phyloP scores from a whole-genome alignment of 495 filamentous ascomycete species.

The Penicillium pancosmium region DNA sequence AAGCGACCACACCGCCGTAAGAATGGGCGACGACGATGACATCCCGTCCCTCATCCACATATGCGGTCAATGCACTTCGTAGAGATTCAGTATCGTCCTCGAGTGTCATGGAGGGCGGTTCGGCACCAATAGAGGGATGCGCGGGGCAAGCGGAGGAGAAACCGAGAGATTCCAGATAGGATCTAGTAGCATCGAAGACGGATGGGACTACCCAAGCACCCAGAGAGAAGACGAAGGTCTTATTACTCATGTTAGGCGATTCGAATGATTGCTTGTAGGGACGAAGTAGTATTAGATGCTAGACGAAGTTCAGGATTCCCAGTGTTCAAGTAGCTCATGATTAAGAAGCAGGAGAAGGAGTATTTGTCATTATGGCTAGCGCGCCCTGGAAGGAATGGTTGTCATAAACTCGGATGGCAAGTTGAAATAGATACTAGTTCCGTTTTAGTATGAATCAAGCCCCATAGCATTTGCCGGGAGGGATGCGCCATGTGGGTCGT shows the following conservation, averaged over 20 bases:
- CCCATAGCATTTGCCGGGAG: not conserved
- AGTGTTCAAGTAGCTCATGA: not conserved
- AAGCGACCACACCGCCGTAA: conserved; percentile 52
- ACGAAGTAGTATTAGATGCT: not conserved
- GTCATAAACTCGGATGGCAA: not conserved
- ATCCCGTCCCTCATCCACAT: conserved; percentile 42
- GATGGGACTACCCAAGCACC: conserved; percentile 49
- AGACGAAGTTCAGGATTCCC: not conserved
- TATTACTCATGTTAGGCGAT: conserved; percentile 25
- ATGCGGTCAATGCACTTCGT: conserved; percentile 24
- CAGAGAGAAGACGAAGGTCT: conserved; percentile 49
- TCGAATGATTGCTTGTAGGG: not conserved
- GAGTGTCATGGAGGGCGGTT: conserved; percentile 43
- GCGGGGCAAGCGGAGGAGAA: conserved; percentile 37
- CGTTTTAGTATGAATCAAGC: not conserved
- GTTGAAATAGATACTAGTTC: not conserved
- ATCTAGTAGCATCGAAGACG: conserved; percentile 36
- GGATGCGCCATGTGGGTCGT: not conserved
- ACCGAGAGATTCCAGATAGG: conserved; percentile 34
- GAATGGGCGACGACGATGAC: conserved; percentile 54
- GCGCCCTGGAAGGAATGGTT: not conserved
- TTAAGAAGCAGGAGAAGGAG: not conserved
- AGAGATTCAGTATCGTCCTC: conserved; percentile 36
- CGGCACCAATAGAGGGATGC: conserved; percentile 47
- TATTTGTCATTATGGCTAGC: not conserved